These are phyloP conservation scores for Populus tremula DNA, from an alignment of 345 rosid species.

Conservation along the genomic window DNA sequence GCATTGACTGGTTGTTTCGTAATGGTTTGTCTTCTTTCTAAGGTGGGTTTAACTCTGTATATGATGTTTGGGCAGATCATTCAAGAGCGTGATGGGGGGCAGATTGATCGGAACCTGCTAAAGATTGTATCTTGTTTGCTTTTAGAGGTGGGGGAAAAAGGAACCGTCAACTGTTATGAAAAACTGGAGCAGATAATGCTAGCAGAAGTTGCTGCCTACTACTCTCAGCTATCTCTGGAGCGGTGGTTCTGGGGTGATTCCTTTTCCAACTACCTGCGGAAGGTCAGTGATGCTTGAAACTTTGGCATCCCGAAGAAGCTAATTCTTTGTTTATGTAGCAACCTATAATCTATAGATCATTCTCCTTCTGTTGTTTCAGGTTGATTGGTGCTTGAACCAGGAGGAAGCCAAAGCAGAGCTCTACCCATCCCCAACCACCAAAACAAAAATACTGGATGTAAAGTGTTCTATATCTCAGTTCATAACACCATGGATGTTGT, in stretches of 20 bases:
- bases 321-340: background rate
- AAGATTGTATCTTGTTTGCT: background rate
- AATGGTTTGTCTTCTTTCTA: background rate
- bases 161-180: slow-evolving; percentile 8
- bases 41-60: background rate
- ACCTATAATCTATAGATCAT: background rate
- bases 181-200: slow-evolving; percentile 12
- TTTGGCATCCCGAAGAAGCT: background rate
- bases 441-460: no score
- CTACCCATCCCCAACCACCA: no score
- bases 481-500: no score
- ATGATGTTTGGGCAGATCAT: background rate
- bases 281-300: background rate
- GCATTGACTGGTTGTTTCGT: background rate
- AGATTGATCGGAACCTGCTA: slow-evolving; percentile 8
- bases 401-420: no score
- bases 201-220: slow-evolving; percentile 15
- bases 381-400: slow-evolving; percentile 24
- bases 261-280: background rate
- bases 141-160: background rate
- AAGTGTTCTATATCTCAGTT: no score
- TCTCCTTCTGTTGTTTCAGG: slow-evolving; percentile 2
- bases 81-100: slow-evolving; percentile 12
- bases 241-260: slow-evolving; percentile 16
- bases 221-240: slow-evolving; percentile 14